Evolutionary conservation across 345 rosid genomes (phyloP).

Genomic region (Hibiscus trionum): DNA sequence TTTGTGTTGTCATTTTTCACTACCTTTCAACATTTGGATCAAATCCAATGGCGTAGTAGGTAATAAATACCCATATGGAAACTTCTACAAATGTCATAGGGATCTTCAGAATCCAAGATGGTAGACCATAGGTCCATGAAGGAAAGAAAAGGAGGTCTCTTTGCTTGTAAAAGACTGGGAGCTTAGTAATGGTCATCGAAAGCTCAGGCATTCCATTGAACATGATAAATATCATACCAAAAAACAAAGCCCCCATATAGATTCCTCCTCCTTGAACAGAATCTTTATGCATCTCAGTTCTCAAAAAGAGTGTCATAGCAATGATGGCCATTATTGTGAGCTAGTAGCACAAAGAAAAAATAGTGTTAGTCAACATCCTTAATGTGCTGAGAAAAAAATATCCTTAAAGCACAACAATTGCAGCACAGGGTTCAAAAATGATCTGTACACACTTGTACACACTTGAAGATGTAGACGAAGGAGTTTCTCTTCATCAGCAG

Average conservation of each 20-base stretch:
- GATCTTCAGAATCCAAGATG: slow-evolving; percentile 72
- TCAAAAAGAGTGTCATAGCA: slow-evolving; percentile 43
- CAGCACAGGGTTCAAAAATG: neutral
- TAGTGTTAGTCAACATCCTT: slow-evolving; percentile 8
- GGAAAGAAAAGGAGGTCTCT: slow-evolving; percentile 72
- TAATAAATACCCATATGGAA: slow-evolving; percentile 46
- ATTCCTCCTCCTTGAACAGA: slow-evolving; percentile 38
- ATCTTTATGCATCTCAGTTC: slow-evolving; percentile 48
- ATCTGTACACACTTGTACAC: slow-evolving; percentile 43
- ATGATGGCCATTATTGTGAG: slow-evolving; percentile 27
- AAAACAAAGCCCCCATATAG: slow-evolving; percentile 63
- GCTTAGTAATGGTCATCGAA: slow-evolving; percentile 67
- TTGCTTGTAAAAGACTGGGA: slow-evolving; percentile 85
- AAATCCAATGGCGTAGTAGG: slow-evolving; percentile 65
- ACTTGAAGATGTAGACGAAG: slow-evolving; percentile 62
- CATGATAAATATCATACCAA: slow-evolving; percentile 37
- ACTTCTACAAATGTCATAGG: slow-evolving; percentile 64
- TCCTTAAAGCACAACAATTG: neutral
- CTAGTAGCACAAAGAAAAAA: slow-evolving; percentile 18
- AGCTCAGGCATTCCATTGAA: slow-evolving; percentile 69
- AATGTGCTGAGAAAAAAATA: neutral
- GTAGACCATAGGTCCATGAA: slow-evolving; percentile 69
- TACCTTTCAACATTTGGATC: slow-evolving; percentile 74
- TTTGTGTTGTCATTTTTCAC: neutral
- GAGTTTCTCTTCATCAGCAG: slow-evolving; percentile 78